phyloP scores from a whole-genome alignment of 1,284 basidiomycete species.

The Erythrobasidium hasegawianum region DNA sequence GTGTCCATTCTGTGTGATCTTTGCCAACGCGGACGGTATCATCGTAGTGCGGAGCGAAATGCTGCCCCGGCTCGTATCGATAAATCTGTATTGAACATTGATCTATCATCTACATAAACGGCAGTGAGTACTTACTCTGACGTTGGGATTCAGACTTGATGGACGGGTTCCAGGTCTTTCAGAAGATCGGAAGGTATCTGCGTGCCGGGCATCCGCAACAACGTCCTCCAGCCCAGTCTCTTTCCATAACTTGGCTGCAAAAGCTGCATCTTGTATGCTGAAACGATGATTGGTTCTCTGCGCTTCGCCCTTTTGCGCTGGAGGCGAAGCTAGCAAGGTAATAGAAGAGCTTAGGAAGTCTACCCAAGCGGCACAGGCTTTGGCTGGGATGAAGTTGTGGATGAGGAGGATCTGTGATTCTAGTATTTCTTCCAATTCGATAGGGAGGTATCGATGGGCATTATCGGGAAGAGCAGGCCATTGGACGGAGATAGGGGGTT shows the following conservation, averaged over 20 bases:
- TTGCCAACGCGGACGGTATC: slow-evolving; percentile 59
- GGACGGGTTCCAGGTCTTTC: slow-evolving; percentile 31
- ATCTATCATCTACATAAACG: slow-evolving; percentile 43
- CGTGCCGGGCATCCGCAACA: neutral
- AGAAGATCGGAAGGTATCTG: slow-evolving; percentile 11
- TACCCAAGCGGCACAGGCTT: slow-evolving; percentile 23
- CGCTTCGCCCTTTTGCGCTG: slow-evolving; percentile 64
- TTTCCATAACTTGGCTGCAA: slow-evolving; percentile 58
- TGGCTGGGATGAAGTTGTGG: slow-evolving; percentile 33
- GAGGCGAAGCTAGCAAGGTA: slow-evolving; percentile 14
- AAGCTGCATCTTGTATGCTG: slow-evolving; percentile 59
- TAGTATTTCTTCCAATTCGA: slow-evolving; percentile 31
- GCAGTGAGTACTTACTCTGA: slow-evolving; percentile 44
- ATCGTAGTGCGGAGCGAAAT: slow-evolving; percentile 72
- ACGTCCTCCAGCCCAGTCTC: slow-evolving; percentile 36
- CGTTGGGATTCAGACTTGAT: slow-evolving; percentile 49
- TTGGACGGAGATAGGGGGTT: neutral
- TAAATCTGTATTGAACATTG: slow-evolving; percentile 58
- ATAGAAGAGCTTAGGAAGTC: slow-evolving; percentile 18
- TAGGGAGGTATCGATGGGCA: slow-evolving; percentile 16
- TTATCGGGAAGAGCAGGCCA: slow-evolving; percentile 27
- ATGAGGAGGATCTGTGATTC: slow-evolving; percentile 30
- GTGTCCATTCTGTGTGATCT: slow-evolving; percentile 65
- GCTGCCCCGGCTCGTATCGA: slow-evolving; percentile 62
- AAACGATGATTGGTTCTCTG: slow-evolving; percentile 68